Percentiles rank a stretch among this genome's conserved stretches.
Evolutionary conservation across 2,329 filamentous ascomycete genomes (phyloP).

Genomic region (Lecanicillium sp.): DNA sequence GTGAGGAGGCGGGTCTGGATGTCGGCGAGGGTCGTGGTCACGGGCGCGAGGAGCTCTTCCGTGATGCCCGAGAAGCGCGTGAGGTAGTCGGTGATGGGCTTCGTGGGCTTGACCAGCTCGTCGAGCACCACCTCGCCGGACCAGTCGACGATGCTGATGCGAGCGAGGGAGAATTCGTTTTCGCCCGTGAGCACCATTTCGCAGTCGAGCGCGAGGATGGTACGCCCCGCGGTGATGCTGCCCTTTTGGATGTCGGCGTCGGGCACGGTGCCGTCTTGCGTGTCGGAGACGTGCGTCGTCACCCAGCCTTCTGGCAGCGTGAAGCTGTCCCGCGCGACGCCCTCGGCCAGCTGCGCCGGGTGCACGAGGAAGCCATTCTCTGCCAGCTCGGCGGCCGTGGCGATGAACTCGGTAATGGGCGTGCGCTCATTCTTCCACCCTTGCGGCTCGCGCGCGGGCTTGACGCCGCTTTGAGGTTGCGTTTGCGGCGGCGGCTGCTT

Average conservation of each 20-base stretch:
- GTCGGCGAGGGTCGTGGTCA: slow-evolving; percentile 77
- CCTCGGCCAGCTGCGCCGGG: slow-evolving; percentile 60
- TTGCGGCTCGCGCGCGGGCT: slow-evolving; percentile 54
- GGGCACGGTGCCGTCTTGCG: slow-evolving; percentile 61
- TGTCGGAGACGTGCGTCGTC: slow-evolving; percentile 59
- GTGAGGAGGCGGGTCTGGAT: slow-evolving; percentile 71
- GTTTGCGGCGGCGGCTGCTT: slow-evolving; percentile 54
- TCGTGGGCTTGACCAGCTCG: slow-evolving; percentile 82
- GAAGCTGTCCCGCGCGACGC: slow-evolving; percentile 45
- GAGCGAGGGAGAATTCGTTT: slow-evolving; percentile 73
- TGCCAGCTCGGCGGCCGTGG: slow-evolving; percentile 62
- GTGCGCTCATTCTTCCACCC: slow-evolving; percentile 70
- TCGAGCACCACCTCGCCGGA: slow-evolving; percentile 76
- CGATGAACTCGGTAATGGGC: slow-evolving; percentile 72
- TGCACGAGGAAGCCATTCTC: slow-evolving; percentile 83
- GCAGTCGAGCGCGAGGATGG: slow-evolving; percentile 79
- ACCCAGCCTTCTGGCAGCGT: slow-evolving; percentile 69
- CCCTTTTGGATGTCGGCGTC: slow-evolving; percentile 69
- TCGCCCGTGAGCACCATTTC: slow-evolving; percentile 93
- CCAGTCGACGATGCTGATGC: slow-evolving; percentile 84
- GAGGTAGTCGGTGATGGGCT: slow-evolving; percentile 86
- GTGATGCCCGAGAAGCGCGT: slow-evolving; percentile 93
- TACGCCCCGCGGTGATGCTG: slow-evolving; percentile 74
- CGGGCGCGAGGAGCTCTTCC: slow-evolving; percentile 67
- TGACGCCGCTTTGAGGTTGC: slow-evolving; percentile 44